These are phyloP conservation scores for Capronia americana DNA, from an alignment of 2,329 filamentous ascomycete species.

Conservation along the genomic window DNA sequence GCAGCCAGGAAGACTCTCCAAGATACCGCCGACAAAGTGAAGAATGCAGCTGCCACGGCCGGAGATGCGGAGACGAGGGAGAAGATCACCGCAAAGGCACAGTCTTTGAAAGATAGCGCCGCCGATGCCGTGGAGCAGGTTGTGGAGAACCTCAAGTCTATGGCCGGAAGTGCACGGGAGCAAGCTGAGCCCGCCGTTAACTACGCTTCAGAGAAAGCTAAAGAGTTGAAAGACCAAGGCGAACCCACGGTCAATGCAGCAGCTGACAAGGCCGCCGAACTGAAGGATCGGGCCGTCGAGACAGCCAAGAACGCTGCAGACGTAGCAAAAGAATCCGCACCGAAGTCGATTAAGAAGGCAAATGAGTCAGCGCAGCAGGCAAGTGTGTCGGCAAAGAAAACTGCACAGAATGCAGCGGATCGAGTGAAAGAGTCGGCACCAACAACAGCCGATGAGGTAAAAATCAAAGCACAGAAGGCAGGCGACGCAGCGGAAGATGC, in stretches of 20 bases:
- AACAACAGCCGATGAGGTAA: neutral
- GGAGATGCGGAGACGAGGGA: constrained; percentile 13
- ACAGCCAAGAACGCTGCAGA: constrained; percentile 4
- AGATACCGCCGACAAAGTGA: constrained; percentile 22
- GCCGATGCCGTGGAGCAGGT: constrained; percentile 20
- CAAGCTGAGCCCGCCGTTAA: constrained; percentile 16
- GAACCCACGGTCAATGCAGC: constrained; percentile 15
- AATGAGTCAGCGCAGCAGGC: neutral
- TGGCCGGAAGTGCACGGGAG: constrained; percentile 19
- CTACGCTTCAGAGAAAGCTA: constrained; percentile 11
- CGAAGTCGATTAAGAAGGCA: neutral
- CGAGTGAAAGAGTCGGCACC: neutral
- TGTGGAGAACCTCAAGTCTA: constrained; percentile 25
- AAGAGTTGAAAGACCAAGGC: constrained; percentile 4
- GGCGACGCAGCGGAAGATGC: neutral
- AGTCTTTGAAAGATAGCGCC: constrained; percentile 21
- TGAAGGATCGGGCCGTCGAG: constrained; percentile 12
- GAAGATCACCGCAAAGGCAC: constrained; percentile 15
- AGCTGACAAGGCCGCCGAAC: constrained; percentile 16
- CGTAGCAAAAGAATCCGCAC: neutral
- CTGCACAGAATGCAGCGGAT: neutral
- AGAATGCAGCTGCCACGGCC: constrained; percentile 9
- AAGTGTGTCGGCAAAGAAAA: neutral
- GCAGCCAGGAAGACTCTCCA: constrained; percentile 25
- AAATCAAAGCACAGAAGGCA: neutral